Evolutionary conservation across 768 basidiomycete species (phyloP).

Genomic region (Multifurca ochricompacta): DNA sequence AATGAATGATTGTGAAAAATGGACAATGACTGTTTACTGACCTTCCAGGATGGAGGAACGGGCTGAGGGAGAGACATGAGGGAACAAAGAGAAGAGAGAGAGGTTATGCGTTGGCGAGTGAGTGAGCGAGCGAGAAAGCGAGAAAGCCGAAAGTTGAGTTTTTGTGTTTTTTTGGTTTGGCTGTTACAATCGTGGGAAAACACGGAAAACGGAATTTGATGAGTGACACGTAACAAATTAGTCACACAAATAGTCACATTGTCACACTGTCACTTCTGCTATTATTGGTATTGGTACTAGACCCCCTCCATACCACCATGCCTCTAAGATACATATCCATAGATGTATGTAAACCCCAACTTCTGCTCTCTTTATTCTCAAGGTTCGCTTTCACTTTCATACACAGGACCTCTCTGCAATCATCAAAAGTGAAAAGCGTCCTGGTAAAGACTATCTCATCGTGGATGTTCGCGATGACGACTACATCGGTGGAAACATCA

Average conservation of each 20-base stretch:
- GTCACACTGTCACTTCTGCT: too few species aligned
- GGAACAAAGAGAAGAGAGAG: background rate
- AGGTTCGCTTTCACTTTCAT: slow-evolving; percentile 7
- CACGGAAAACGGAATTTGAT: too few species aligned
- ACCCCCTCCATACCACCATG: too few species aligned
- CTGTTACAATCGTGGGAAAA: background rate
- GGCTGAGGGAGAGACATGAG: slow-evolving; percentile 88
- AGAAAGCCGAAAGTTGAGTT: background rate
- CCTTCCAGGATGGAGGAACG: slow-evolving; percentile 97
- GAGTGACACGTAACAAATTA: too few species aligned
- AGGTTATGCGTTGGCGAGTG: slow-evolving; percentile 26
- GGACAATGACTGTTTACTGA: too few species aligned
- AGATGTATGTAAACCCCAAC: slow-evolving; percentile 28
- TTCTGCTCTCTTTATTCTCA: background rate
- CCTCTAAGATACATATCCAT: slow-evolving; percentile 33
- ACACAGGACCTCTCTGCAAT: slow-evolving; percentile 64
- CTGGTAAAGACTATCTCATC: slow-evolving; percentile 61
- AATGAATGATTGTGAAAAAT: background rate
- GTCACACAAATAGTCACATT: too few species aligned
- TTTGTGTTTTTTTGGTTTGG: too few species aligned
- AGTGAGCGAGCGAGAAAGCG: slow-evolving; percentile 20
- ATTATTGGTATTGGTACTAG: too few species aligned
- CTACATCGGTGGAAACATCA: slow-evolving; percentile 72
- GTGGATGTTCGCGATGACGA: slow-evolving; percentile 86
- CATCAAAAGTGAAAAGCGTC: slow-evolving; percentile 56